Conservation (phyloP, 2,329 filamentous ascomycete species). For the Akanthomyces uredinophilus region DNA sequence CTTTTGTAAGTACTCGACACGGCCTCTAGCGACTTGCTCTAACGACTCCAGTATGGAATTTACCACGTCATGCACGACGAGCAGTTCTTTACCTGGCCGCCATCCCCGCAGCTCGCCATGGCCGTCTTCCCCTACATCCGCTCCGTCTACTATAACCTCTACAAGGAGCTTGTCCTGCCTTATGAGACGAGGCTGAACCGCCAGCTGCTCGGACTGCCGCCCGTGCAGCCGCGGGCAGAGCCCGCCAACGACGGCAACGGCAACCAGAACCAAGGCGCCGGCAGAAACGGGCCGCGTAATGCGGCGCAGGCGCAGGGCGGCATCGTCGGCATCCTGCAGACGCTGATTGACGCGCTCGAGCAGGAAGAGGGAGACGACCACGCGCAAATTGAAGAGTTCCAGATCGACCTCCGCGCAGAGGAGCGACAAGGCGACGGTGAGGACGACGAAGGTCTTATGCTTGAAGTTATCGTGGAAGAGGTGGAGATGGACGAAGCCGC, state of each 20-base stretch:
- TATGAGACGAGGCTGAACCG: slow-evolving; percentile 46
- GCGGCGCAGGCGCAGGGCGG: slow-evolving; percentile 22
- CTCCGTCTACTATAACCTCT: slow-evolving; percentile 41
- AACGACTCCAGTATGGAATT: slow-evolving; percentile 39
- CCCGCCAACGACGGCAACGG: slow-evolving; percentile 18
- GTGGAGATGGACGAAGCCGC: slow-evolving; percentile 21
- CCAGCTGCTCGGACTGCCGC: slow-evolving; percentile 37
- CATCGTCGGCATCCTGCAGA: slow-evolving; percentile 32
- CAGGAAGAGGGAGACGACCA: slow-evolving; percentile 29
- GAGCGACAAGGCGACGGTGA: slow-evolving; percentile 18
- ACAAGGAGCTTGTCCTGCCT: slow-evolving; percentile 40
- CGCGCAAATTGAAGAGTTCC: not conserved
- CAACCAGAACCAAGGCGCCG: not conserved
- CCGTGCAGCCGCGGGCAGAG: slow-evolving; percentile 21
- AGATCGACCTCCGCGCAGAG: slow-evolving; percentile 3
- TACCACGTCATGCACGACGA: slow-evolving; percentile 41
- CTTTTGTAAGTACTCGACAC: slow-evolving; percentile 30
- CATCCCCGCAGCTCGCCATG: slow-evolving; percentile 47
- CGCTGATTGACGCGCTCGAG: slow-evolving; percentile 32
- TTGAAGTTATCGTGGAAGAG: slow-evolving; percentile 32
- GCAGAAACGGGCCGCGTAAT: not conserved
- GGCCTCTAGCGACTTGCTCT: not conserved
- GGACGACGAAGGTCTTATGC: slow-evolving; percentile 25
- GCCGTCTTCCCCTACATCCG: slow-evolving; percentile 43
- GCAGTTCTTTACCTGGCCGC: slow-evolving; percentile 47